A percentile compares a stretch with the other conserved stretches of the same genome.
These are phyloP conservation scores for Coffea eugenioides DNA, from an alignment of 257 asterid species.

Conservation along the genomic window DNA sequence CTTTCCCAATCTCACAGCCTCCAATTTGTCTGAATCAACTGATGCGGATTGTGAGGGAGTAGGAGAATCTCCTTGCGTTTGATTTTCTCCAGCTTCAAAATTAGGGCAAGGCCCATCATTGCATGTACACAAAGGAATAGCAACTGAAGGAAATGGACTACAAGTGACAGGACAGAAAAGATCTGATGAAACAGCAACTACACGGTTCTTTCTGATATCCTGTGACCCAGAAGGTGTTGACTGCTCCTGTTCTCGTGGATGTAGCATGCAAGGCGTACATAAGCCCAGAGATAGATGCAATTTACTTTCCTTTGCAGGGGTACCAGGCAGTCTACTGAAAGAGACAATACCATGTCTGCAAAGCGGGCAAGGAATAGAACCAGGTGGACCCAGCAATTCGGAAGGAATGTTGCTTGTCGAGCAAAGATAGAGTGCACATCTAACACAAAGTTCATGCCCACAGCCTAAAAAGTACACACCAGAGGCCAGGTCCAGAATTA, in stretches of 20 bases:
- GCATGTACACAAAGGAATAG: constrained; percentile 86
- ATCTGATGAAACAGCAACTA: constrained; percentile 74
- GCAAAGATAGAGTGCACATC: constrained; percentile 94
- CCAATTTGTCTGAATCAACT: constrained; percentile 48
- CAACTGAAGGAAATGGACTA: constrained; percentile 88
- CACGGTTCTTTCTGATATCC: constrained; percentile 63
- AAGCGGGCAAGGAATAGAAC: constrained; percentile 91
- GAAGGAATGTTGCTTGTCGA: constrained; percentile 78
- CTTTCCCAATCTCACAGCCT: constrained; percentile 63
- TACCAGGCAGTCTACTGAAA: constrained; percentile 60
- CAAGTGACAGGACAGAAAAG: constrained; percentile 82
- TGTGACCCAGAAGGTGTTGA: constrained; percentile 53
- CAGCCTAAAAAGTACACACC: constrained; percentile 54
- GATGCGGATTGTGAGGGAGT: constrained; percentile 45
- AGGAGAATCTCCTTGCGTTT: constrained; percentile 56
- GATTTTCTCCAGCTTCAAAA: constrained; percentile 57
- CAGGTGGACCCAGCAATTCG: constrained; percentile 62
- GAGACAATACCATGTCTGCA: constrained; percentile 75
- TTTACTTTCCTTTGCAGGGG: constrained; percentile 64
- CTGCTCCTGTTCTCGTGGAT: constrained; percentile 62
- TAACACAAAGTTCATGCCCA: constrained; percentile 78
- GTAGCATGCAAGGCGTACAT: constrained; percentile 93
- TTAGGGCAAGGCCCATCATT: constrained; percentile 69
- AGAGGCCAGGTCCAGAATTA: constrained; percentile 30
- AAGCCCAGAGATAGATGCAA: constrained; percentile 64